Evolutionary conservation across 768 basidiomycete species (phyloP).

Genomic region (Phlebiopsis flavidoalba): DNA sequence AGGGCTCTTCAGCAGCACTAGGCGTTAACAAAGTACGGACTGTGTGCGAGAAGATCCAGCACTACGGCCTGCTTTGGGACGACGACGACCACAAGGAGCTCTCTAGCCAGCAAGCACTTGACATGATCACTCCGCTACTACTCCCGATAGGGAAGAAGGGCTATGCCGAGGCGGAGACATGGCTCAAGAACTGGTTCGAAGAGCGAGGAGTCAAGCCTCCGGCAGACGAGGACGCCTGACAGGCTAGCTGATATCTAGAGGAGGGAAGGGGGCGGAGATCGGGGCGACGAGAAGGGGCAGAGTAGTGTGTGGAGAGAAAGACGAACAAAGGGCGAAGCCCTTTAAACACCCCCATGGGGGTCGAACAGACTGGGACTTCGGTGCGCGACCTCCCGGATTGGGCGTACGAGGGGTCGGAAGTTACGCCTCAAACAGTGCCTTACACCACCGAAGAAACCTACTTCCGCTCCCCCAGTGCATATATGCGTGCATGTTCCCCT

Average conservation of each 20-base stretch:
- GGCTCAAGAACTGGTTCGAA: constrained; percentile 53
- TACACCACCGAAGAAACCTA: neutral
- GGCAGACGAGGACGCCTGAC: neutral
- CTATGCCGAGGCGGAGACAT: constrained; percentile 61
- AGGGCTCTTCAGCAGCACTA: constrained; percentile 93
- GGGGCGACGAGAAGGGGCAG: neutral
- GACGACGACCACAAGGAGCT: constrained; percentile 43
- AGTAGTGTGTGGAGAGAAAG: neutral
- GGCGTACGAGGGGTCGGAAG: no score
- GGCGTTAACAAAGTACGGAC: constrained; percentile 78
- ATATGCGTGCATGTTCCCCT: neutral
- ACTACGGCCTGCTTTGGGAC: constrained; percentile 70
- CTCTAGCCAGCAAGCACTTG: constrained; percentile 46
- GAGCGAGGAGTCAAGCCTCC: constrained; percentile 17
- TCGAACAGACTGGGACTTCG: neutral
- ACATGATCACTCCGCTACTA: constrained; percentile 48
- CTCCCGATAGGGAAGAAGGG: constrained; percentile 60
- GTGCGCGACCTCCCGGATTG: no score
- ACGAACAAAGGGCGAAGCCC: neutral
- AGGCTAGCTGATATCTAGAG: neutral
- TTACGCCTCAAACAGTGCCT: no score
- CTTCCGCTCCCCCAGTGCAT: neutral
- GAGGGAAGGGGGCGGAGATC: no score
- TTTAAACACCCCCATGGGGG: neutral
- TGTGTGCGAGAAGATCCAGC: constrained; percentile 89